phyloP scores from a whole-genome alignment of 257 asterid genomes.

The Solanum clarkiae region DNA sequence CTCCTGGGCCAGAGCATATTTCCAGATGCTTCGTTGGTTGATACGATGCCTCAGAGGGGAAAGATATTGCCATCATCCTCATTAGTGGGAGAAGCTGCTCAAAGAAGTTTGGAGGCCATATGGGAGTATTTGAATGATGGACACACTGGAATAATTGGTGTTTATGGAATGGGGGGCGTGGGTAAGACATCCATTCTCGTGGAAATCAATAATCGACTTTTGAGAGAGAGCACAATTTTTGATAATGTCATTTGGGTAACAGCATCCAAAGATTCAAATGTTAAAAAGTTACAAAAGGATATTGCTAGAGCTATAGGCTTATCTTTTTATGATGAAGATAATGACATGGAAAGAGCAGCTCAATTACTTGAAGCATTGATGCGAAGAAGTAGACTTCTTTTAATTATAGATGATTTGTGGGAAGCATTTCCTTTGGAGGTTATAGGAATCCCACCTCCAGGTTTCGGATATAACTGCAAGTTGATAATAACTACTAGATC shows the following conservation, averaged over 20 bases:
- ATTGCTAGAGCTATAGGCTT: conserved; percentile 7
- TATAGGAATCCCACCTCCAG: background rate
- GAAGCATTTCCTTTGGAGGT: conserved; percentile 4
- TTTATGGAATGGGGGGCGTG: conserved; percentile 8
- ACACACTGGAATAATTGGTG: conserved; percentile 1
- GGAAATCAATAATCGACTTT: conserved; percentile 4
- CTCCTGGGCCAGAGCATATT: conserved; percentile 3
- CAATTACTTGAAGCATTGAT: background rate
- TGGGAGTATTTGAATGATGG: conserved; percentile 10
- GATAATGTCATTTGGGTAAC: conserved; percentile 17
- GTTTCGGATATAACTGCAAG: background rate
- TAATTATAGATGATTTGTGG: conserved; percentile 21
- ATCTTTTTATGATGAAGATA: background rate
- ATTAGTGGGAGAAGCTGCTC: conserved; percentile 12
- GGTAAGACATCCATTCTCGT: conserved; percentile 17
- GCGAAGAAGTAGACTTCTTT: conserved; percentile 1
- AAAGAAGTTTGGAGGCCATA: background rate
- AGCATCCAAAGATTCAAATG: conserved; percentile 9
- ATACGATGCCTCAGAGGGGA: conserved; percentile 6
- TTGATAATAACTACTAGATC: conserved; percentile 10
- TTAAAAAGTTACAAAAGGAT: conserved; percentile 3
- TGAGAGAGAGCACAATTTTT: background rate
- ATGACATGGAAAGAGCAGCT: conserved; percentile 5
- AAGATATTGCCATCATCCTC: conserved; percentile 3
- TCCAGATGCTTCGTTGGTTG: background rate